Evolutionary conservation across 352 stramenopile genomes (phyloP), one percentile per base, ranked within the genome.

Genomic region (Phytophthora litchii): DNA sequence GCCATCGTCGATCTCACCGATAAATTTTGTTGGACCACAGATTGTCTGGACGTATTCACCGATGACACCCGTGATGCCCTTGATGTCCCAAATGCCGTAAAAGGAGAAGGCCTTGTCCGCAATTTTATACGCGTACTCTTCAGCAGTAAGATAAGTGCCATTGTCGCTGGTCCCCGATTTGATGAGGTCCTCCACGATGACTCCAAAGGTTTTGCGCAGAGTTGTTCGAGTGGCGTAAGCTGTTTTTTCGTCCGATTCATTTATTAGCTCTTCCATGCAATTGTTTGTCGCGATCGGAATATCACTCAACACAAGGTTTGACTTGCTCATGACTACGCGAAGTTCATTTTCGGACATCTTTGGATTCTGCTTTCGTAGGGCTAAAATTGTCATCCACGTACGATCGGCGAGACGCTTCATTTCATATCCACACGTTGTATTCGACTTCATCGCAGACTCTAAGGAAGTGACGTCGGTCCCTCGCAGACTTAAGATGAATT

Each of bases 111-210:
- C 70, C 20, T 78, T 62, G 32, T 80, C 61, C 11, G 67, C 60
- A 47, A 78, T 60, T 16, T 44, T 61, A 20, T 65, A 54, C 4
- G 60, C 60, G 43, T 76, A 83, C 10, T 78, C 44, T 16, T 64
- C 63, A 9, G 45, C 21, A 14, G 49, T 51, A 4, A 74, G 11
- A 11, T 54, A 65, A 0, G 65, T 69, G 21, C 61, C 68, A n/a
- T 53, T 66, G 17, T 49, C 62, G 53, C 41, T 66, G 48, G 65
- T 56, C 2, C 56, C 47, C 1, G 56, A 54, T 20, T 74, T 70
- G n/a, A 81, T 60, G 4, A 80, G 49, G 31, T 70, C 44, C 34
- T 80, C 70, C 8, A 82, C 52, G 40, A 85, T 75, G 23, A 76
- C 63, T 27, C 73, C 57, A n/a, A 82, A 19, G 0, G 72, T 78